A percentile compares a stretch with the other conserved stretches of the same genome.
These are phyloP conservation scores for Dothidotthia symphoricarpi DNA, from an alignment of 2,329 filamentous ascomycete species.

Conservation along the genomic window DNA sequence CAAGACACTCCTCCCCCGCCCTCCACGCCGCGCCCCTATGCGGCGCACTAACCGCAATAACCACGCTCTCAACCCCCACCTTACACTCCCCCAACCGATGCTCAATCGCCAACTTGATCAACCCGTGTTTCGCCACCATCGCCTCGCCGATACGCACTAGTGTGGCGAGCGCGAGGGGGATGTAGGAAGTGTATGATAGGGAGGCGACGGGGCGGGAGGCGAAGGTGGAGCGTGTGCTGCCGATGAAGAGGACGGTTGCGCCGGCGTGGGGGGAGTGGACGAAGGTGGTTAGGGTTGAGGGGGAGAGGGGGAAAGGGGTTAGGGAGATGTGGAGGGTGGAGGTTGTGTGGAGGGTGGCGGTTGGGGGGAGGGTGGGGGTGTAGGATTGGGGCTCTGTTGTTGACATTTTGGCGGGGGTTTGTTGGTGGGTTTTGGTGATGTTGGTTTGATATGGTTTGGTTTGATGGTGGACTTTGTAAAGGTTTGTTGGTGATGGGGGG, in stretches of 20 bases:
- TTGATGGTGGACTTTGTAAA: too few relatives aligned
- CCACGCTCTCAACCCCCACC: constrained; percentile 88
- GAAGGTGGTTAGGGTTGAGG: constrained; percentile 58
- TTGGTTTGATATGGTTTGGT: too few relatives aligned
- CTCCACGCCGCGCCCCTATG: constrained; percentile 84
- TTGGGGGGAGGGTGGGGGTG: constrained; percentile 27
- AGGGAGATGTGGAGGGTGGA: constrained; percentile 64
- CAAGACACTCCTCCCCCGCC: constrained; percentile 84
- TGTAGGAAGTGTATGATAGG: constrained; percentile 74
- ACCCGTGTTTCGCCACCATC: constrained; percentile 59
- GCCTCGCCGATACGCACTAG: constrained; percentile 63
- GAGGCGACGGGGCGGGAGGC: constrained; percentile 67
- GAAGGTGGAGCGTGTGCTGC: constrained; percentile 77
- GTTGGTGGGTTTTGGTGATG: neutral
- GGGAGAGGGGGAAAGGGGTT: constrained; percentile 61
- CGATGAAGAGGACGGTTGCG: constrained; percentile 43
- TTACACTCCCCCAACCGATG: constrained; percentile 84
- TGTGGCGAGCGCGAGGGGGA: constrained; percentile 65
- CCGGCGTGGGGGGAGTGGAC: constrained; percentile 58
- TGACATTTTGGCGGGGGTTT: constrained; percentile 18
- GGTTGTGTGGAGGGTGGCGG: constrained; percentile 28
- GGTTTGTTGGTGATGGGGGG: too few relatives aligned
- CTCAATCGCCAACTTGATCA: constrained; percentile 73
- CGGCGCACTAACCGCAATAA: constrained; percentile 80
- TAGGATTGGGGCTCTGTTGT: constrained; percentile 29